These are phyloP conservation scores for Quercus phellos DNA, from an alignment of 331 rosid genomes.

Conservation along the genomic window DNA sequence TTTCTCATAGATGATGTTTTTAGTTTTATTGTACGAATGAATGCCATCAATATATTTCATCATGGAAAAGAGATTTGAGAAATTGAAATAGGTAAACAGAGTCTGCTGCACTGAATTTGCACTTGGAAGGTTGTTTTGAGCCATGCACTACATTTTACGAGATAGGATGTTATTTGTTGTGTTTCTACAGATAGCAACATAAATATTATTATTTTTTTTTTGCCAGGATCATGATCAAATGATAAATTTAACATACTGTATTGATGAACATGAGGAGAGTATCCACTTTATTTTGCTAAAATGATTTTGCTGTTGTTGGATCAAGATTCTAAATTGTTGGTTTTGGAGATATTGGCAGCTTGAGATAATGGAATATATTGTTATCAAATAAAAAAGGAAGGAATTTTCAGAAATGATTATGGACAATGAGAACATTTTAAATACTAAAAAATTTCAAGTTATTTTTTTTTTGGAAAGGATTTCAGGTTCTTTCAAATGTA, in stretches of 20 bases:
- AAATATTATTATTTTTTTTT: neutral
- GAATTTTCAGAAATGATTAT: neutral
- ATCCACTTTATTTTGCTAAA: neutral
- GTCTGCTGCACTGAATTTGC: conserved; percentile 3
- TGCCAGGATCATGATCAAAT: neutral
- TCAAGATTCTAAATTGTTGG: neutral
- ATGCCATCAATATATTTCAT: neutral
- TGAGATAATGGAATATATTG: neutral
- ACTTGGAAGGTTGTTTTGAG: neutral
- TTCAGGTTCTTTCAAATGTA: neutral
- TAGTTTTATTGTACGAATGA: neutral
- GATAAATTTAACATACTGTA: too few species aligned
- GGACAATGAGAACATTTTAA: conserved; percentile 1
- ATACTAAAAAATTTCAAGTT: neutral
- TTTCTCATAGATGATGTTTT: neutral
- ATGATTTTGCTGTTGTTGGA: neutral
- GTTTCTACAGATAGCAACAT: neutral
- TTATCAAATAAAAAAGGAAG: neutral
- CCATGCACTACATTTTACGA: neutral
- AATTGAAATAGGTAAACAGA: neutral
- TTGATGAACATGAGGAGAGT: neutral
- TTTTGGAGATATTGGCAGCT: neutral
- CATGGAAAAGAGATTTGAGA: neutral
- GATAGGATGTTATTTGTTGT: neutral
- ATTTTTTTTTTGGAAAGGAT: too few species aligned